A percentile compares a stretch with the other conserved stretches of the same genome.
Evolutionary conservation across 2,329 filamentous ascomycete species (phyloP).

Genomic region (Clonostachys sp.): DNA sequence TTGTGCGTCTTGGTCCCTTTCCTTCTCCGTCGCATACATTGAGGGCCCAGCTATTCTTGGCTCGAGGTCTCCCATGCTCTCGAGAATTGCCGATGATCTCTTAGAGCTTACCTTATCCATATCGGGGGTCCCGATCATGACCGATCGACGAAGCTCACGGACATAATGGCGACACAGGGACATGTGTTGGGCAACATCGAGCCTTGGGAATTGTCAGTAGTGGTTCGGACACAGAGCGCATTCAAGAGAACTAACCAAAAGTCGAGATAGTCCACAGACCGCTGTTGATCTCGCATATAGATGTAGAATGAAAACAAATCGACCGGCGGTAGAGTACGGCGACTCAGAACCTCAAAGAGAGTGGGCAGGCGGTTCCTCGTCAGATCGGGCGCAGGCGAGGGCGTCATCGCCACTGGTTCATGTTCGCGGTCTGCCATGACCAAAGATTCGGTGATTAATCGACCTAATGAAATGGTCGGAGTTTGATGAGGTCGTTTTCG

Average conservation of each 20-base stretch:
- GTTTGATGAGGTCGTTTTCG: background rate
- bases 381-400: slow-evolving; percentile 54
- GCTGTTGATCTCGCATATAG: slow-evolving; percentile 98
- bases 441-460: background rate
- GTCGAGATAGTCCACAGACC: slow-evolving; percentile 95
- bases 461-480: background rate
- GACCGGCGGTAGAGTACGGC: slow-evolving; percentile 90
- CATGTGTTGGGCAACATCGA: slow-evolving; percentile 99
- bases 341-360: slow-evolving; percentile 90
- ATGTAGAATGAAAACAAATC: slow-evolving; percentile 99
- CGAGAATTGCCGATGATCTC: slow-evolving; percentile 76
- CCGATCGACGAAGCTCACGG: slow-evolving; percentile 86
- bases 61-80: slow-evolving; percentile 64
- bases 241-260: slow-evolving; percentile 71
- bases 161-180: slow-evolving; percentile 96
- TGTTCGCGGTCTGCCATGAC: slow-evolving; percentile 12
- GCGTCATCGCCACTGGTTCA: slow-evolving; percentile 21
- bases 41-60: slow-evolving; percentile 54
- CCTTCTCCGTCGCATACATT: slow-evolving; percentile 63
- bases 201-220: slow-evolving; percentile 50
- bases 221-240: background rate
- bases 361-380: slow-evolving; percentile 84
- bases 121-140: slow-evolving; percentile 89
- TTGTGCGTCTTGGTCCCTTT: slow-evolving; percentile 78
- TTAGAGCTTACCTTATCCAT: slow-evolving; percentile 77